A percentile compares a stretch with the other conserved stretches of the same genome.
These are phyloP conservation scores for Neurospora tetrasperma DNA, from an alignment of 495 filamentous ascomycete genomes.

Conservation along the genomic window DNA sequence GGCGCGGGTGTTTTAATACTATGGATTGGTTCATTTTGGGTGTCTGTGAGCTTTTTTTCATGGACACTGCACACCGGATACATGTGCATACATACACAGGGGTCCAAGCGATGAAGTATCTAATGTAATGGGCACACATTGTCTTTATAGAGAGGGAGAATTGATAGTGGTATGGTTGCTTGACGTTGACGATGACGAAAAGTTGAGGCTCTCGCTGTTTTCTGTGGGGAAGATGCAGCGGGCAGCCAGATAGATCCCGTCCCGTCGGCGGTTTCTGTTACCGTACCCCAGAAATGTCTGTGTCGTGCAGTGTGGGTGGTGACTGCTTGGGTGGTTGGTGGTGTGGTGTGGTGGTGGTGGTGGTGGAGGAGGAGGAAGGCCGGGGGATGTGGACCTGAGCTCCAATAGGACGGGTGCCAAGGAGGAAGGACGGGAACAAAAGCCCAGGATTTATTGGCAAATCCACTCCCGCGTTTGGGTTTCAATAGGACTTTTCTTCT, in stretches of 20 bases:
- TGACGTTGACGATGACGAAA: background rate
- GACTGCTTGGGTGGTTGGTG: no score
- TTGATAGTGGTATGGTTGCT: background rate
- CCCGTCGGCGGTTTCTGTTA: background rate
- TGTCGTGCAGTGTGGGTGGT: background rate
- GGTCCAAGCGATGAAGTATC: background rate
- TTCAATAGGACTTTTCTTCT: background rate
- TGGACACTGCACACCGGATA: background rate
- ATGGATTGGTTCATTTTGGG: background rate
- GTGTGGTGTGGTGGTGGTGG: background rate
- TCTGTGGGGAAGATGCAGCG: background rate
- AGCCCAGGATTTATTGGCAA: no score
- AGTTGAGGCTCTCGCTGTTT: background rate
- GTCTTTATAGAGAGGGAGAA: background rate
- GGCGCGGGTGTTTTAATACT: background rate
- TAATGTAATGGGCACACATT: background rate
- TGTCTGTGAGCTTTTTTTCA: background rate
- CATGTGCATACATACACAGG: background rate
- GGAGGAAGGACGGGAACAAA: no score
- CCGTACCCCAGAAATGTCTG: background rate
- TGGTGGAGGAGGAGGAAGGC: background rate
- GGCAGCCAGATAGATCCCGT: background rate
- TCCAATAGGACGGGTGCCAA: background rate
- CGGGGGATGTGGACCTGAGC: background rate
- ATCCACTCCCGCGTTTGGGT: background rate